Evolutionary conservation across 805 yeast genomes (phyloP).

Genomic region (Myxozyma vanderwaltii): DNA sequence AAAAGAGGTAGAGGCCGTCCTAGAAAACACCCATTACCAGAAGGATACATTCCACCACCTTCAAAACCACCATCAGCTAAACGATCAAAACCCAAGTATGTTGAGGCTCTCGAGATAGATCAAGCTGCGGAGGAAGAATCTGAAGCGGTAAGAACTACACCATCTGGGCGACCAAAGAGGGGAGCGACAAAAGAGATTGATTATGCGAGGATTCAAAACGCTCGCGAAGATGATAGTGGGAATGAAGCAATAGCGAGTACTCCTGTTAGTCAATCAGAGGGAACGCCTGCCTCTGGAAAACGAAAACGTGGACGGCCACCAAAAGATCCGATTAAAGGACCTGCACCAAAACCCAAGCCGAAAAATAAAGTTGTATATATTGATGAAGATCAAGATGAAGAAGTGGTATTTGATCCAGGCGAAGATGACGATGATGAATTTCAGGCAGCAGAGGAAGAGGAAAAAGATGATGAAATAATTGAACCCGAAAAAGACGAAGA

Average conservation of each 20-base stretch:
- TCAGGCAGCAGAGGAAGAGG: constrained; percentile 3
- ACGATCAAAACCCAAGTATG: not conserved
- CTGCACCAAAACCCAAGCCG: not conserved
- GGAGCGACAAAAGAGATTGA: not conserved
- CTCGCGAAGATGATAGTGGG: not conserved
- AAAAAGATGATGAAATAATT: not conserved
- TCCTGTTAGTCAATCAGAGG: too few relatives aligned
- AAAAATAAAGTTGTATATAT: not conserved
- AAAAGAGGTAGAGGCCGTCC: constrained; percentile 33
- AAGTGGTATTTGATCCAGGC: not conserved
- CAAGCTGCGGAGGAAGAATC: not conserved
- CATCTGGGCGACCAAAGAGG: constrained; percentile 23
- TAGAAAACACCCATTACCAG: constrained; percentile 17
- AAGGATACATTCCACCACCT: constrained; percentile 16
- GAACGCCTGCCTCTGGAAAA: not conserved
- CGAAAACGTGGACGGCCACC: constrained; percentile 24
- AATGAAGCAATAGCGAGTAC: not conserved
- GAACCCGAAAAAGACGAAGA: constrained; percentile 2
- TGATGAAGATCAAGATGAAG: constrained; percentile 7
- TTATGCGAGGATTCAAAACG: not conserved
- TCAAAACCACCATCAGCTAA: constrained; percentile 1
- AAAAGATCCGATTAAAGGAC: constrained; percentile 17
- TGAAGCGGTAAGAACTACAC: not conserved
- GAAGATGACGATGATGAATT: constrained; percentile 11
- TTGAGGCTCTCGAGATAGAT: not conserved